Evolutionary conservation across 2,329 filamentous ascomycete species (phyloP).

Genomic region (Botrytis cinerea): DNA sequence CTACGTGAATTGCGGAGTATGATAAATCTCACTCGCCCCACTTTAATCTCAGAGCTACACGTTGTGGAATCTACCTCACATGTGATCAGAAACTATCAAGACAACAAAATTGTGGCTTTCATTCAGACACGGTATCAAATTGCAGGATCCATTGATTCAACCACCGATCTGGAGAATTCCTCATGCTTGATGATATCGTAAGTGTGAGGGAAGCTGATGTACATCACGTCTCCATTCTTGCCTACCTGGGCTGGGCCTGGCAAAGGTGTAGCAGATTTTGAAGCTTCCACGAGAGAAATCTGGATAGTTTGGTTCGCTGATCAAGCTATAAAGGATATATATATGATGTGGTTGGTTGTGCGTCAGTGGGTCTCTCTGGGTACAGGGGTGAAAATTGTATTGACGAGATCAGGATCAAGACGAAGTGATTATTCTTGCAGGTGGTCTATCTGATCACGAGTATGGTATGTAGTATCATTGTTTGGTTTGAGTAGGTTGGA

Average conservation of each 20-base stretch:
- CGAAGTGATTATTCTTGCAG: constrained; percentile 34
- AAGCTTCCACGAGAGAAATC: constrained; percentile 28
- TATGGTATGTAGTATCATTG: constrained; percentile 53
- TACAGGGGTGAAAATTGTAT: not conserved
- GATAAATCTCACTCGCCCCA: not conserved
- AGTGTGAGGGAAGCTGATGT: constrained; percentile 25
- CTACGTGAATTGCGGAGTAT: not conserved
- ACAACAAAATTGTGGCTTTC: not conserved
- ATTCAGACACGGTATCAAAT: not conserved
- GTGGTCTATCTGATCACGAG: constrained; percentile 43
- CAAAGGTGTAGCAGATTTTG: constrained; percentile 29
- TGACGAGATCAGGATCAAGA: constrained; percentile 18
- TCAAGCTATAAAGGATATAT: constrained; percentile 26
- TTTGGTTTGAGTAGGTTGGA: constrained; percentile 55
- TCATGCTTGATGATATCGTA: constrained; percentile 28
- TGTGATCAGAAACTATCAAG: not conserved
- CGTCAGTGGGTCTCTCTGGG: not conserved
- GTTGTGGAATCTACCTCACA: not conserved
- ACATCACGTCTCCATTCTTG: constrained; percentile 27
- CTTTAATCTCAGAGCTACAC: not conserved
- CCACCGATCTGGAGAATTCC: not conserved
- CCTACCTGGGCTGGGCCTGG: constrained; percentile 25
- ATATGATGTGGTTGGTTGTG: constrained; percentile 2
- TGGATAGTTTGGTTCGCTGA: constrained; percentile 28
- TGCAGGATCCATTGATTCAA: not conserved